phyloP scores from a whole-genome alignment of 2,329 filamentous ascomycete genomes.

The Nemania diffusa region DNA sequence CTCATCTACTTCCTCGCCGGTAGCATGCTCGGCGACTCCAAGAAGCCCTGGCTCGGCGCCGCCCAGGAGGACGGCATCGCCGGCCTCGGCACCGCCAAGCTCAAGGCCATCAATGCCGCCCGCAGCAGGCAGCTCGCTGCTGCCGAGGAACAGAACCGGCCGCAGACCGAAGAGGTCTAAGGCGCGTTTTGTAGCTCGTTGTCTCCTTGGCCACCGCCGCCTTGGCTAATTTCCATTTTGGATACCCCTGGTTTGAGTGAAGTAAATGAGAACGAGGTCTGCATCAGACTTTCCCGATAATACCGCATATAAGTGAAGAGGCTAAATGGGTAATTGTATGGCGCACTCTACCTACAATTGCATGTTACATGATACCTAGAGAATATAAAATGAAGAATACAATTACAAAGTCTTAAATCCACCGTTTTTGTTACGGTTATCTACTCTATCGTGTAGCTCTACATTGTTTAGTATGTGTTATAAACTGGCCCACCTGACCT shows the following conservation, averaged over 20 bases:
- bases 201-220: neutral
- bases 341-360: neutral
- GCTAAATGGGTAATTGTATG: neutral
- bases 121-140: constrained; percentile 52
- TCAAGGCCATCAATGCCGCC: constrained; percentile 72
- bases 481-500: no score
- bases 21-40: constrained; percentile 82
- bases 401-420: constrained; percentile 4
- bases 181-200: neutral
- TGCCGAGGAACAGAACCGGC: constrained; percentile 6
- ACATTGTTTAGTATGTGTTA: neutral
- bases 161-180: constrained; percentile 24
- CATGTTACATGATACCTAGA: constrained; percentile 10
- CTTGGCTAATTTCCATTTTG: neutral
- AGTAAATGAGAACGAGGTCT: neutral
- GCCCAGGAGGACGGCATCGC: constrained; percentile 84
- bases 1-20: constrained; percentile 89
- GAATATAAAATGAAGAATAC: constrained; percentile 4
- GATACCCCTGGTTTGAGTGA: neutral
- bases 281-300: neutral
- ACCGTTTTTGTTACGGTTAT: neutral
- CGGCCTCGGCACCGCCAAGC: constrained; percentile 86
- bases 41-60: constrained; percentile 93
- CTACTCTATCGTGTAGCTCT: neutral
- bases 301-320: neutral